A percentile compares a stretch with the other conserved stretches of the same genome.
These are phyloP conservation scores for Pecoramyces ruminantium DNA, from an alignment of 192 early-diverging fungal genomes.

Conservation along the genomic window DNA sequence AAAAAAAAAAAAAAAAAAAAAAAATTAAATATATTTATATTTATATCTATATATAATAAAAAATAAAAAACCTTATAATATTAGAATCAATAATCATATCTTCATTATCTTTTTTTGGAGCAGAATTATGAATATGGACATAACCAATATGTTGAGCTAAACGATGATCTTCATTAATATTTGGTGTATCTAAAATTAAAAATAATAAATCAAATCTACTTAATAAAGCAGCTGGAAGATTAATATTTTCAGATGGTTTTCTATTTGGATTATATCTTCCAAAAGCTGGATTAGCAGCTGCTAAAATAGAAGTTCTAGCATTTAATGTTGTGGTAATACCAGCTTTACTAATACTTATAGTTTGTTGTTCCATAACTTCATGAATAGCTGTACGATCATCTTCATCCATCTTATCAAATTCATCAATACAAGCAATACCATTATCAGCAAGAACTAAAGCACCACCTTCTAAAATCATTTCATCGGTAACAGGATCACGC, in stretches of 20 bases:
- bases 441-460: conserved; percentile 94
- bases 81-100: conserved; percentile 44
- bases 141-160: conserved; percentile 83
- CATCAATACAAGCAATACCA: conserved; percentile 97
- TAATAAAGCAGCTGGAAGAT: conserved; percentile 83
- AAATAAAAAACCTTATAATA: conserved; percentile 44
- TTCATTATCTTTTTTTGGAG: conserved; percentile 39
- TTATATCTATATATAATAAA: not conserved
- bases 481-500: conserved; percentile 80
- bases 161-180: conserved; percentile 47
- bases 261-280: conserved; percentile 72
- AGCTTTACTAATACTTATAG: conserved; percentile 91
- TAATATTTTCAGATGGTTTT: conserved; percentile 88
- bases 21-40: not conserved
- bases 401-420: conserved; percentile 99
- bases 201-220: conserved; percentile 87
- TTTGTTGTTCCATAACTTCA: conserved; percentile 99
- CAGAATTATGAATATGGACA: conserved; percentile 69
- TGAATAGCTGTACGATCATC: conserved; percentile 90
- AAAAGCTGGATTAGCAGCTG: conserved; percentile 92
- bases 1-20: too few relatives aligned
- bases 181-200: conserved; percentile 74
- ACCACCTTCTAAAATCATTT: conserved; percentile 95
- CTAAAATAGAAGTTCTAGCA: conserved; percentile 84
- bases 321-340: conserved; percentile 96